These are phyloP conservation scores for Penicillium glabrum DNA, from an alignment of 2,329 filamentous ascomycete species.

Conservation along the genomic window DNA sequence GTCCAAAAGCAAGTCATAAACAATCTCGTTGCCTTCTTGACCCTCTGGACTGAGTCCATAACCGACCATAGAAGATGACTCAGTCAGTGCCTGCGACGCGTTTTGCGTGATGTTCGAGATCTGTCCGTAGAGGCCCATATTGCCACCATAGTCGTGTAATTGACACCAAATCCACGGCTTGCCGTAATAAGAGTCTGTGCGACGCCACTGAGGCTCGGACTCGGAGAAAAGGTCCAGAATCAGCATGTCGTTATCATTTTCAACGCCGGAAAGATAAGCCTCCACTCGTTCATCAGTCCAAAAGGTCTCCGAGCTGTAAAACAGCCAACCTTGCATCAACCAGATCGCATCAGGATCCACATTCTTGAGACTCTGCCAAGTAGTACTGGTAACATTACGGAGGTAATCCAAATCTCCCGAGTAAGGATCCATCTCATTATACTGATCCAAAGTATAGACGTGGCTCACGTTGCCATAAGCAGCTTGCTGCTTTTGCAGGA, in stretches of 20 bases:
- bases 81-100: slow-evolving; percentile 45
- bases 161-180: slow-evolving; percentile 58
- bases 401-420: slow-evolving; percentile 49
- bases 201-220: slow-evolving; percentile 51
- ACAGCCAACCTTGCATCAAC: slow-evolving; percentile 58
- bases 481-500: slow-evolving; percentile 48
- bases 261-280: slow-evolving; percentile 51
- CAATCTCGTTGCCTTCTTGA: slow-evolving; percentile 55
- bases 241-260: slow-evolving; percentile 47
- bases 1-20: slow-evolving; percentile 53
- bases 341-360: slow-evolving; percentile 52
- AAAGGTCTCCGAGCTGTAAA: slow-evolving; percentile 46
- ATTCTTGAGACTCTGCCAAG: slow-evolving; percentile 49
- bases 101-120: slow-evolving; percentile 51
- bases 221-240: slow-evolving; percentile 55
- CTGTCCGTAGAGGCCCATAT: slow-evolving; percentile 53
- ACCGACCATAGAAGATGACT: slow-evolving; percentile 46
- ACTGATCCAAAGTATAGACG: slow-evolving; percentile 55
- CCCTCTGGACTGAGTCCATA: slow-evolving; percentile 52
- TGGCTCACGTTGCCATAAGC: slow-evolving; percentile 51
- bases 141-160: slow-evolving; percentile 53
- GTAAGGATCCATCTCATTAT: slow-evolving; percentile 53
- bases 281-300: slow-evolving; percentile 52
- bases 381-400: slow-evolving; percentile 43
- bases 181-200: slow-evolving; percentile 51